phyloP scores from a whole-genome alignment of 2,329 filamentous ascomycete genomes.

The Chaetomium globosum region DNA sequence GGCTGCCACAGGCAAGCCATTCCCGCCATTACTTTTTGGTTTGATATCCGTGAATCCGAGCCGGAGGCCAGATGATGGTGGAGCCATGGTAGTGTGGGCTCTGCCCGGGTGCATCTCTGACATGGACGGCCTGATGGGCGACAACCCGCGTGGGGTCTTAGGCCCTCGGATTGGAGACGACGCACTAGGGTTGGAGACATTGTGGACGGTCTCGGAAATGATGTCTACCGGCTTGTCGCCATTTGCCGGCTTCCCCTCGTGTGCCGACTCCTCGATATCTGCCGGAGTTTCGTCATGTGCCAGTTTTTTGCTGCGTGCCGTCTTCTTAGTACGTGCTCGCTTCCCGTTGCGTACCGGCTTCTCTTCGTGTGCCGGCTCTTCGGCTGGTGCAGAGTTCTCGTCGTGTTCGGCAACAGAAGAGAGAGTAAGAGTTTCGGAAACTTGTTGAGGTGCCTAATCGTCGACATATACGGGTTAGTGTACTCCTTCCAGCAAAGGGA shows the following conservation, averaged over 20 bases:
- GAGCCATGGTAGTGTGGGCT: constrained; percentile 72
- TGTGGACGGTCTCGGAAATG: background rate
- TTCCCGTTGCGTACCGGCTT: background rate
- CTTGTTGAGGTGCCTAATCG: constrained; percentile 34
- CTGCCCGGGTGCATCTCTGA: constrained; percentile 93
- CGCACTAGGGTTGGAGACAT: constrained; percentile 40
- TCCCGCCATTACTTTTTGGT: constrained; percentile 52
- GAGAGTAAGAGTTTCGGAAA: constrained; percentile 40
- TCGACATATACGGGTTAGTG: constrained; percentile 16
- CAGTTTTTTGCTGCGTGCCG: constrained; percentile 44
- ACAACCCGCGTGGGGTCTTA: constrained; percentile 64
- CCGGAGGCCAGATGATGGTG: constrained; percentile 76
- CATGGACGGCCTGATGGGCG: constrained; percentile 68
- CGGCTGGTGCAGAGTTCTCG: constrained; percentile 42
- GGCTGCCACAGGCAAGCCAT: constrained; percentile 46
- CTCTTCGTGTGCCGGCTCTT: background rate
- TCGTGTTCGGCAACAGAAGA: constrained; percentile 50
- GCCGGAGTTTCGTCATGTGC: background rate
- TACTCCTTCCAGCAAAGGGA: background rate
- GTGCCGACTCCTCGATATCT: background rate
- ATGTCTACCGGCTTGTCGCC: constrained; percentile 44
- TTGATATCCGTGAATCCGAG: constrained; percentile 81
- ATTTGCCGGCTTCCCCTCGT: constrained; percentile 24
- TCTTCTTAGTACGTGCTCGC: background rate
- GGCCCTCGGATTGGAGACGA: constrained; percentile 45